Evolutionary conservation across 352 stramenopile species (phyloP).

Genomic region (Pythium utonaiense): DNA sequence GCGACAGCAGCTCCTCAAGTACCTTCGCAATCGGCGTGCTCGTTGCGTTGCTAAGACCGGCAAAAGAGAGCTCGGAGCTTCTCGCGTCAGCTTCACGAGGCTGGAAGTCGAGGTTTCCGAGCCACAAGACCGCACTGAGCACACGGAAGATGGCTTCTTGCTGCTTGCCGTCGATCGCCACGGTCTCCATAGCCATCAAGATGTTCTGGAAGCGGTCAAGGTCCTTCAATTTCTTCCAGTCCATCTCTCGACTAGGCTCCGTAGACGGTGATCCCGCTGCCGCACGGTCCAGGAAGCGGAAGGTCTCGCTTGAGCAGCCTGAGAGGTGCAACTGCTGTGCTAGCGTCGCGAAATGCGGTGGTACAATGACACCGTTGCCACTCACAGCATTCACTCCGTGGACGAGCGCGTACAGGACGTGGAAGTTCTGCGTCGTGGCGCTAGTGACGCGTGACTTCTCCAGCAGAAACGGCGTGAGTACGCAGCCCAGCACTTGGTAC

Average conservation of each 20-base stretch:
- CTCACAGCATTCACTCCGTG: slow-evolving; percentile 42
- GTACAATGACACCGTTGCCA: background rate
- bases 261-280: background rate
- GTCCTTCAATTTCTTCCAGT: slow-evolving; percentile 50
- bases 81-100: slow-evolving; percentile 1
- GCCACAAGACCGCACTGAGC: slow-evolving; percentile 65
- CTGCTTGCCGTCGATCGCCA: slow-evolving; percentile 34
- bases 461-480: slow-evolving; percentile 57
- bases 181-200: slow-evolving; percentile 39
- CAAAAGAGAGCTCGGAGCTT: slow-evolving; percentile 1
- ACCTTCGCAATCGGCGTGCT: background rate
- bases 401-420: slow-evolving; percentile 71
- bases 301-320: slow-evolving; percentile 30
- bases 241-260: slow-evolving; percentile 14
- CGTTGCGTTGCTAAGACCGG: background rate
- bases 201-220: slow-evolving; percentile 64
- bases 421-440: slow-evolving; percentile 46
- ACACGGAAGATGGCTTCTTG: slow-evolving; percentile 56
- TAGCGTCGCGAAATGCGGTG: slow-evolving; percentile 25
- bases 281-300: slow-evolving; percentile 47
- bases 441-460: slow-evolving; percentile 64
- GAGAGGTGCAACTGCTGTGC: slow-evolving; percentile 45
- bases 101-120: slow-evolving; percentile 63
- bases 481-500: slow-evolving; percentile 55
- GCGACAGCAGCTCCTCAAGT: slow-evolving; percentile 10